Conservation (phyloP, 352 stramenopile genomes). For the Pythium apleroticum region DNA sequence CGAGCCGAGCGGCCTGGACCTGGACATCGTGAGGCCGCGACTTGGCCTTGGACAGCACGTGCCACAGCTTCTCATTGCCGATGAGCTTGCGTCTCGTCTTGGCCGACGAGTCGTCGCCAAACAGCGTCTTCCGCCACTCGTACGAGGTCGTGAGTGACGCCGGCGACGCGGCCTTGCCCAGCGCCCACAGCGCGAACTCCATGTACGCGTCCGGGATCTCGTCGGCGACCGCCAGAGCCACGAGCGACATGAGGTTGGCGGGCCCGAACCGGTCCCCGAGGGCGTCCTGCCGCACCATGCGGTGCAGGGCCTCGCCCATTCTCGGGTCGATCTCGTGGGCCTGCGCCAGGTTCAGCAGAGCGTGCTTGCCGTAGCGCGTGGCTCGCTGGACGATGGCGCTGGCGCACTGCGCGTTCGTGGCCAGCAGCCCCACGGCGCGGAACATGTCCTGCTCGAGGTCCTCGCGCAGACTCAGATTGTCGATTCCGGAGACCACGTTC, state of each 20-base stretch:
- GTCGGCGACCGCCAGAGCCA: slow-evolving; percentile 57
- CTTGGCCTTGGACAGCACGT: slow-evolving; percentile 29
- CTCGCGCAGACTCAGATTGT: slow-evolving; percentile 29
- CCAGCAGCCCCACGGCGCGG: slow-evolving; percentile 45
- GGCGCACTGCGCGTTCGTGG: slow-evolving; percentile 54
- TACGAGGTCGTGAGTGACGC: slow-evolving; percentile 37
- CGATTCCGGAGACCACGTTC: slow-evolving; percentile 45
- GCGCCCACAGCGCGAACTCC: slow-evolving; percentile 70
- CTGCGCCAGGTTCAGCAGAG: slow-evolving; percentile 56
- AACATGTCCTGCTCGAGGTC: slow-evolving; percentile 54
- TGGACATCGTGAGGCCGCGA: slow-evolving; percentile 38
- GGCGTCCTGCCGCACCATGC: slow-evolving; percentile 44
- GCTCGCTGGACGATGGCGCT: slow-evolving; percentile 54
- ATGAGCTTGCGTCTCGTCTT: slow-evolving; percentile 60
- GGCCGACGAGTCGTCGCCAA: slow-evolving; percentile 52
- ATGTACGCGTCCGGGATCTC: slow-evolving; percentile 59
- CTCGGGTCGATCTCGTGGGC: slow-evolving; percentile 55
- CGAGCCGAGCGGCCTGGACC: slow-evolving; percentile 43
- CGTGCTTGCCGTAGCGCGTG: slow-evolving; percentile 71
- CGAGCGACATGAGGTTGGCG: slow-evolving; percentile 63
- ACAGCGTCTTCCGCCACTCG: slow-evolving; percentile 57
- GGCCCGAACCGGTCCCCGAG: slow-evolving; percentile 53
- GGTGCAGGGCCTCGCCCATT: slow-evolving; percentile 52
- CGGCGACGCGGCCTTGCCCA: slow-evolving; percentile 47
- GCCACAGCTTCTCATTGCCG: slow-evolving; percentile 52